Evolutionary conservation across 2,329 filamentous ascomycete genomes (phyloP).

Genomic region (Lecanosticta acicola): DNA sequence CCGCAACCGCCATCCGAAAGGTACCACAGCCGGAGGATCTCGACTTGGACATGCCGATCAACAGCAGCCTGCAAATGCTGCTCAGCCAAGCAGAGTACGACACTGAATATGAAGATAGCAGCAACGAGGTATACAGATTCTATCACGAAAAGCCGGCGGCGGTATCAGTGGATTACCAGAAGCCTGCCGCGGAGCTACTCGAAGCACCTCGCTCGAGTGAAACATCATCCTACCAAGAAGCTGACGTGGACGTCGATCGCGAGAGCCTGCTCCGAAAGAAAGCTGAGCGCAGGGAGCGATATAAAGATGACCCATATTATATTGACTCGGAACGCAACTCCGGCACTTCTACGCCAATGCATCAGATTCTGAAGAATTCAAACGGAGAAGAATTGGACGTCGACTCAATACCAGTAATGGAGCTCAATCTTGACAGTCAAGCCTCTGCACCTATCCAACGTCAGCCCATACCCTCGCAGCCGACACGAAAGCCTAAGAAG

Average conservation of each 20-base stretch:
- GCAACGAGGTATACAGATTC: conserved; percentile 43
- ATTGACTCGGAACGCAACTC: conserved; percentile 54
- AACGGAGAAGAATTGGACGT: conserved; percentile 80
- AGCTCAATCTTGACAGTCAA: conserved; percentile 64
- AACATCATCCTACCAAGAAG: conserved; percentile 42
- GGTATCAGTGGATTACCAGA: conserved; percentile 14
- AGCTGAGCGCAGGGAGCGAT: conserved; percentile 71
- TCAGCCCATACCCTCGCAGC: conserved; percentile 12
- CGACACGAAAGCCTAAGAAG: conserved; percentile 28
- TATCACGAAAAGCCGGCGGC: conserved; percentile 40
- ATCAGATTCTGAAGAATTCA: conserved; percentile 61
- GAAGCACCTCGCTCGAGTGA: conserved; percentile 32
- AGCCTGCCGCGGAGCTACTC: conserved; percentile 41
- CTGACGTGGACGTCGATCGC: conserved; percentile 54
- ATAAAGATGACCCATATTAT: conserved; percentile 93
- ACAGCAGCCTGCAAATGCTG: conserved; percentile 63
- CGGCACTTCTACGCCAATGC: conserved; percentile 68
- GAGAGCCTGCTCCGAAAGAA: conserved; percentile 69
- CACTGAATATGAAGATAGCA: conserved; percentile 35
- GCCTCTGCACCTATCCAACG: conserved; percentile 9
- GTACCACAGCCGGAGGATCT: conserved; percentile 73
- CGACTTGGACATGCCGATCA: conserved; percentile 76
- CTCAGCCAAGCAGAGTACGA: conserved; percentile 51
- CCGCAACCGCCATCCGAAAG: conserved; percentile 72
- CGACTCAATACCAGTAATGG: conserved; percentile 93